These are phyloP conservation scores for Gossypium ekmanianum DNA, from an alignment of 345 rosid genomes.

Conservation along the genomic window DNA sequence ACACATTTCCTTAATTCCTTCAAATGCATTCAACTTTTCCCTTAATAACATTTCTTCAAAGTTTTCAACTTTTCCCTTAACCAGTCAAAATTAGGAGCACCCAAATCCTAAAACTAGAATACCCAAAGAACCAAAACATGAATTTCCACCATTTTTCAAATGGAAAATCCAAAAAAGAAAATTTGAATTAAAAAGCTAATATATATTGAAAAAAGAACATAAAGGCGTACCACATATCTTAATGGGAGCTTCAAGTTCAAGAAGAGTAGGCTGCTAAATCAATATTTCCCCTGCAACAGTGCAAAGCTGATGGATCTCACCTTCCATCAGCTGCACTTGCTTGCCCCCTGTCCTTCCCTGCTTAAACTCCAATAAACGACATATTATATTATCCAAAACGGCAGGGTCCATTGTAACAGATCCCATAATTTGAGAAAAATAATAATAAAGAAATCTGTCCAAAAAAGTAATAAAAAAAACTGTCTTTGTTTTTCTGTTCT, in stretches of 20 bases:
- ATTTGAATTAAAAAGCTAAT: background rate
- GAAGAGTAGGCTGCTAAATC: conserved; percentile 84
- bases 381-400: conserved; percentile 64
- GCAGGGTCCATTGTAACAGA: conserved; percentile 48
- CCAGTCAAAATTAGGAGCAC: background rate
- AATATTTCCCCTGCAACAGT: conserved; percentile 61
- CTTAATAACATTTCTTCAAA: background rate
- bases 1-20: background rate
- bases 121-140: background rate
- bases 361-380: conserved; percentile 58
- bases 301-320: conserved; percentile 86
- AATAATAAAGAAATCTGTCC: background rate
- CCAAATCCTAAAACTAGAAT: background rate
- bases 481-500: conserved; percentile 17
- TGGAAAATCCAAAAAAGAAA: background rate
- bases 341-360: conserved; percentile 52
- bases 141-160: background rate
- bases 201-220: background rate
- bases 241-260: conserved; percentile 87
- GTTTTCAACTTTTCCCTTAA: background rate
- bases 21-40: background rate
- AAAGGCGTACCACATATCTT: conserved; percentile 77
- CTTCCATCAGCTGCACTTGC: conserved; percentile 76
- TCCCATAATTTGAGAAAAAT: conserved; percentile 12
- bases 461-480: background rate